A percentile compares a stretch with the other conserved stretches of the same genome.
These are phyloP conservation scores for Syzygium jambos DNA, from an alignment of 345 rosid genomes.

Conservation along the genomic window DNA sequence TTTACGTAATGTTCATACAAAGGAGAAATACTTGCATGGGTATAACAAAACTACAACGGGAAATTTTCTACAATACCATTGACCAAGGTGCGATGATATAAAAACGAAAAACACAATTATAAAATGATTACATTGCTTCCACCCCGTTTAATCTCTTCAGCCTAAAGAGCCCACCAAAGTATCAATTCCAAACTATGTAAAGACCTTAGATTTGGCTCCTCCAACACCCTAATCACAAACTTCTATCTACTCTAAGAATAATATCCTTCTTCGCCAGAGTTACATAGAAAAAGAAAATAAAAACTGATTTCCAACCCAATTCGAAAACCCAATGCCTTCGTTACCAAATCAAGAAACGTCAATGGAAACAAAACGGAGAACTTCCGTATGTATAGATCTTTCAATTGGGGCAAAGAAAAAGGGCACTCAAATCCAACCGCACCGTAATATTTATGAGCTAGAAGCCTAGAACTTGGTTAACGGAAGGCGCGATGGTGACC, in stretches of 20 bases:
- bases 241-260: background rate
- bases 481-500: background rate
- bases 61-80: background rate
- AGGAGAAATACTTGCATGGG: background rate
- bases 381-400: background rate
- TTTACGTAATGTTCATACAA: too few species aligned
- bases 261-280: background rate
- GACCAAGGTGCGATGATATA: background rate
- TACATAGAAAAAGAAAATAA: background rate
- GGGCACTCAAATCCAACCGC: conserved; percentile 39
- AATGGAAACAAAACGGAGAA: too few species aligned
- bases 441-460: conserved; percentile 5
- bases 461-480: background rate
- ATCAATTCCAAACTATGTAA: background rate
- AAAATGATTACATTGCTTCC: too few species aligned
- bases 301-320: background rate
- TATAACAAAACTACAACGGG: background rate
- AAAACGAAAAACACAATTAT: too few species aligned
- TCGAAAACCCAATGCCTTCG: background rate
- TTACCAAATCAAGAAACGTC: background rate
- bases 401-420: background rate
- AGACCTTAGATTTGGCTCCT: background rate
- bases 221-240: background rate
- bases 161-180: background rate
- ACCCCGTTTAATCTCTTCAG: background rate